Percentiles rank a stretch among this genome's conserved stretches.
phyloP scores from a whole-genome alignment of 768 basidiomycete species.

The Lenzites betulinus region DNA sequence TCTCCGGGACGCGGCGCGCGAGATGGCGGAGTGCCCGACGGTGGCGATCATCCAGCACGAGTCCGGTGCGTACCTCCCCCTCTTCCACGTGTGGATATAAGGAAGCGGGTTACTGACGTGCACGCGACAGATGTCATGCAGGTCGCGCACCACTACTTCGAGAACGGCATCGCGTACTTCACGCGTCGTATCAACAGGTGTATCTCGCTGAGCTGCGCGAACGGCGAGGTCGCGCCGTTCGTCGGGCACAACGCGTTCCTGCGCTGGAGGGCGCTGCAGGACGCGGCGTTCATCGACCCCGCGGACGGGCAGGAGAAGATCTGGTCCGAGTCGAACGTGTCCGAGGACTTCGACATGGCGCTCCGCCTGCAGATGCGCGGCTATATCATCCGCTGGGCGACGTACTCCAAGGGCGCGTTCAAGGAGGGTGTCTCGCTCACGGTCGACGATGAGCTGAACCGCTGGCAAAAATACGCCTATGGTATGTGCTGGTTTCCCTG shows the following conservation, averaged over 20 bases:
- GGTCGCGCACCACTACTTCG: slow-evolving; percentile 55
- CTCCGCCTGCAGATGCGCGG: slow-evolving; percentile 58
- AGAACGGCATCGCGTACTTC: slow-evolving; percentile 51
- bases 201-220: slow-evolving; percentile 42
- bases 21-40: slow-evolving; percentile 50
- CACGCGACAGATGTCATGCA: slow-evolving; percentile 51
- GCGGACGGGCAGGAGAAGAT: slow-evolving; percentile 54
- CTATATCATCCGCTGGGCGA: slow-evolving; percentile 64
- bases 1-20: slow-evolving; percentile 52
- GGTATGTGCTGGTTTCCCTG: slow-evolving; percentile 40
- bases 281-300: slow-evolving; percentile 53
- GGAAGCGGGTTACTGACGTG: neutral
- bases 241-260: slow-evolving; percentile 56
- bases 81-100: neutral
- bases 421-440: slow-evolving; percentile 92
- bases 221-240: slow-evolving; percentile 47
- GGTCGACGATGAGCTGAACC: slow-evolving; percentile 85
- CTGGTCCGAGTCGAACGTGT: slow-evolving; percentile 69
- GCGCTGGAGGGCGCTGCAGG: slow-evolving; percentile 60
- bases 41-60: slow-evolving; percentile 56
- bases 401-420: slow-evolving; percentile 82
- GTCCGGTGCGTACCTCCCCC: slow-evolving; percentile 34
- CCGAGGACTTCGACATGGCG: slow-evolving; percentile 73
- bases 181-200: slow-evolving; percentile 50
- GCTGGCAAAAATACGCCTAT: slow-evolving; percentile 91